Evolutionary conservation across 2,329 filamentous ascomycete genomes (phyloP), one percentile per base, ranked within the genome.

Genomic region (Teratosphaeria destructans): DNA sequence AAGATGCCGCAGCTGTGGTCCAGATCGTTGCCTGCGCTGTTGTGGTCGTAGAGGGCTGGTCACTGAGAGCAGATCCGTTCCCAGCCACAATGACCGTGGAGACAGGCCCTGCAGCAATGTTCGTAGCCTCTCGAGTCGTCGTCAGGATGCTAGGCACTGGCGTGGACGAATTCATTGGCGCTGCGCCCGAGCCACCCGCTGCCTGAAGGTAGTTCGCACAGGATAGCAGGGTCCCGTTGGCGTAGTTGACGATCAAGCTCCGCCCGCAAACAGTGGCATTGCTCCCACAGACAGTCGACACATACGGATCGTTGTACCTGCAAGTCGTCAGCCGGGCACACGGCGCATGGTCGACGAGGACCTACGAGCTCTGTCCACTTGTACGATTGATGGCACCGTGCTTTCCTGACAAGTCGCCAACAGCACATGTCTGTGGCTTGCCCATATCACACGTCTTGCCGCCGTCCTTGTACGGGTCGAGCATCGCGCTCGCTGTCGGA

Each of bases 181-280:
- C 34, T 3, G 14, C 12, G 27, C 12, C 26, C 3, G 53, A 32
- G 27, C 27, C 12, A n/a, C 5, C 26, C 12, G 53, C 53, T 54
- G 62, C 61, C 19, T 66, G 57, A 8, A 65, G 71, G 68, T 84
- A 83, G 71, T 83, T 83, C 60, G 79, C 82, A 73, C 82, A 85
- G 34, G 78, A 77, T 65, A 84, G 74, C 62, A 79, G 77, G 7
- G 78, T 80, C 63, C 76, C 77, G 71, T 84, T 80, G 56, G 75
- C 70, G 54, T 72, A 73, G 65, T 84, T 81, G 49, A 85, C 69
- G 52, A 84, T 82, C 59, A 84, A 68, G 54, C 78, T 81, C 52
- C 78, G 74, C 66, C 53, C 53, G 34, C 53, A 54, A 14, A 54
- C 53, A 7, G 53, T 32, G 34, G 53, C 53, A 54, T 27, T 54